Evolutionary conservation across 441 rosid species (phyloP).

Genomic region (Daphne laureola): DNA sequence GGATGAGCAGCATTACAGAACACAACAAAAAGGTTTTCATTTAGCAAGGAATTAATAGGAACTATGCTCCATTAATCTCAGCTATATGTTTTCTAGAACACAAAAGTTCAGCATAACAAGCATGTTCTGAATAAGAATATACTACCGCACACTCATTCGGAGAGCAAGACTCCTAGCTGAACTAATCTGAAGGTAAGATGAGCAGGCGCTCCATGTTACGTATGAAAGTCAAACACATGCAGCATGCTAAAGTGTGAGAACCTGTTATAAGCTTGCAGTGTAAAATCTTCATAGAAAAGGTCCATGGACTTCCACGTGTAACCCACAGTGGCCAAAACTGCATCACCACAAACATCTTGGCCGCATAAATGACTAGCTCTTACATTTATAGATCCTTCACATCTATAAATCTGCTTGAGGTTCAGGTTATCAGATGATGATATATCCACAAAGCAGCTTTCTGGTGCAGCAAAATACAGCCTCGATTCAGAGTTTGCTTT

Average conservation of each 20-base stretch:
- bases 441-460: slow-evolving; percentile 23
- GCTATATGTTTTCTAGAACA: no score
- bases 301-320: slow-evolving; percentile 69
- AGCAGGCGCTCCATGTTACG: no score
- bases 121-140: no score
- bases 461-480: slow-evolving; percentile 57
- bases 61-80: no score
- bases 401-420: slow-evolving; percentile 20
- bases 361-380: slow-evolving; percentile 76
- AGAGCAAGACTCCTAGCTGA: no score
- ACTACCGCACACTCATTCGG: no score
- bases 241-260: slow-evolving; percentile 19
- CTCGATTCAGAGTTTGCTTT: slow-evolving; percentile 86
- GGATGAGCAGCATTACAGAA: no score
- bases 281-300: slow-evolving; percentile 60
- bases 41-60: no score
- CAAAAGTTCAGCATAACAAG: no score
- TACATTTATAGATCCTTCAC: slow-evolving; percentile 45
- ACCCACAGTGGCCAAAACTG: slow-evolving; percentile 87
- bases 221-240: no score
- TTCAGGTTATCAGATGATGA: slow-evolving; percentile 29
- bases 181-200: no score
- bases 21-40: no score
- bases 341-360: slow-evolving; percentile 68
- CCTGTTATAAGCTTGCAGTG: slow-evolving; percentile 78